Conservation (phyloP, 2,329 filamentous ascomycete species). For the Ceratocystis cacaofunesta region DNA sequence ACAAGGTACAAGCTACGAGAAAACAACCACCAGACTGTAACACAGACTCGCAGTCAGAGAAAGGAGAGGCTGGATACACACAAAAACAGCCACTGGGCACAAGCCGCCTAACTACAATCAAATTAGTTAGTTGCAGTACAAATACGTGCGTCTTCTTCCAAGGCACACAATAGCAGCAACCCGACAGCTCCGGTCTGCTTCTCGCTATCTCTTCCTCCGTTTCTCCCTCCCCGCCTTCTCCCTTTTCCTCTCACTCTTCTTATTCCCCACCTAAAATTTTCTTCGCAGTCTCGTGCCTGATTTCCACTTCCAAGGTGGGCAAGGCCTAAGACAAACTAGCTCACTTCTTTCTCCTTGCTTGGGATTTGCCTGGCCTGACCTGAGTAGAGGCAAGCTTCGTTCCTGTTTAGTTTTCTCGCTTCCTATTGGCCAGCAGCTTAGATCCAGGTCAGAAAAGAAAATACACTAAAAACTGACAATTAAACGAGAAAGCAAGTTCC, state of each 20-base stretch:
- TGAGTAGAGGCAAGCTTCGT: not conserved
- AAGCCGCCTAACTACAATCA: too few relatives aligned
- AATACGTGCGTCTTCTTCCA: too few relatives aligned
- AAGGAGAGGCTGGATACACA: too few relatives aligned
- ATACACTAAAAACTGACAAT: not conserved
- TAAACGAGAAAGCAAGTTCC: not conserved
- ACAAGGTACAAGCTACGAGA: not conserved
- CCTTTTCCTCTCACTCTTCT: not conserved
- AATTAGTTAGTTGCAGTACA: too few relatives aligned
- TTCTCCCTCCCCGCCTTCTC: not conserved
- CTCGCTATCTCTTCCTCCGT: too few relatives aligned
- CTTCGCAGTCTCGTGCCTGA: slow-evolving; percentile 1
- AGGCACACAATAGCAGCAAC: too few relatives aligned
- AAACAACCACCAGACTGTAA: not conserved
- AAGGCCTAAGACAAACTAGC: not conserved
- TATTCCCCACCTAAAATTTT: not conserved
- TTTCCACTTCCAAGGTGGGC: not conserved
- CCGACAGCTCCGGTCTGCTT: too few relatives aligned
- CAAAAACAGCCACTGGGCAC: too few relatives aligned
- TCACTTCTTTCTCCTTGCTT: too few relatives aligned
- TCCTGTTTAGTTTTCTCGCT: not conserved
- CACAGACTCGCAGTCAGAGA: not conserved
- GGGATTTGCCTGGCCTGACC: too few relatives aligned
- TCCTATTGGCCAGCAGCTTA: not conserved
- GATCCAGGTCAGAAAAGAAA: not conserved